These are phyloP conservation scores for Leccinum subtestaceum DNA, from an alignment of 768 basidiomycete species.

Conservation along the genomic window DNA sequence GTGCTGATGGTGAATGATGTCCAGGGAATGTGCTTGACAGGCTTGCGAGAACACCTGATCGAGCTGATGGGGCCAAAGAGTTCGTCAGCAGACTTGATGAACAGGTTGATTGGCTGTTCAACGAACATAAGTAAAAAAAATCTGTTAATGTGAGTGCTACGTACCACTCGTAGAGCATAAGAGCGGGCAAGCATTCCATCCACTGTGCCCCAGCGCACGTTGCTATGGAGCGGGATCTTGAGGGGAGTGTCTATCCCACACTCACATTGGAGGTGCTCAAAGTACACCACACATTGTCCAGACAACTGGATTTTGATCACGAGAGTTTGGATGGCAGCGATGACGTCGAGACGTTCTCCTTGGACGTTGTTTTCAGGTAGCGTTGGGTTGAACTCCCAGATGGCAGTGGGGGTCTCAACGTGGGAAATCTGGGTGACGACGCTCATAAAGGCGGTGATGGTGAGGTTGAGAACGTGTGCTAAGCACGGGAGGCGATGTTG, in stretches of 20 bases:
- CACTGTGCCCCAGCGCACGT: background rate
- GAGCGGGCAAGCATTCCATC: background rate
- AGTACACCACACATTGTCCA: background rate
- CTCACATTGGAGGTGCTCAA: background rate
- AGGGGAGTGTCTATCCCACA: background rate
- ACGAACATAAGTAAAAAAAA: too few relatives aligned
- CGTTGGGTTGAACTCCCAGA: background rate
- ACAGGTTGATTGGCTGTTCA: too few relatives aligned
- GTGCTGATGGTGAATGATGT: too few relatives aligned
- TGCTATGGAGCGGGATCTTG: background rate
- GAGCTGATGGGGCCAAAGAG: too few relatives aligned
- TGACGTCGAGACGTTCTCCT: background rate
- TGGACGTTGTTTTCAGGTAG: background rate
- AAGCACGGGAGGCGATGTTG: too few relatives aligned
- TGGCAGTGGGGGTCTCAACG: background rate
- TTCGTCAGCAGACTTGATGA: too few relatives aligned
- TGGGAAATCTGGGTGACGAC: background rate
- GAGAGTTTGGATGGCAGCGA: background rate
- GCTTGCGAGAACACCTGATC: too few relatives aligned
- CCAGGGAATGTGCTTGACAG: too few relatives aligned
- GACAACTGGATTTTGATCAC: background rate
- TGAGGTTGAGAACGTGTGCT: background rate
- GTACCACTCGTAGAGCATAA: background rate
- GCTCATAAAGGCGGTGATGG: background rate
- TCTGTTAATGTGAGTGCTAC: background rate